A percentile compares a stretch with the other conserved stretches of the same genome.
These are phyloP conservation scores for Aspergillus neoniger DNA, from an alignment of 2,329 filamentous ascomycete genomes.

Conservation along the genomic window DNA sequence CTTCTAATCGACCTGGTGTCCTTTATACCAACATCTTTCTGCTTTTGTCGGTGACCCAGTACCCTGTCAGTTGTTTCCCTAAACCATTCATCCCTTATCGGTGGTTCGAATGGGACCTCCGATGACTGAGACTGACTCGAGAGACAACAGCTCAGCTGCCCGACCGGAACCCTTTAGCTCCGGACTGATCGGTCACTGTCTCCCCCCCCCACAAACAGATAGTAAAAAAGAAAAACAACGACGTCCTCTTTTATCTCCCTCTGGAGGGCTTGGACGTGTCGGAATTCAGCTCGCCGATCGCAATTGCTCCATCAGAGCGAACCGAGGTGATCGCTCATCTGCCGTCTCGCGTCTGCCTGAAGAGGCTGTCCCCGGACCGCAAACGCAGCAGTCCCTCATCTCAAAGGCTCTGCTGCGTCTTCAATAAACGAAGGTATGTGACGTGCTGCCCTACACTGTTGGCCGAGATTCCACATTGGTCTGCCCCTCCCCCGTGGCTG, in stretches of 20 bases:
- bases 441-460: constrained; percentile 61
- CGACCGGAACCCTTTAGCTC: constrained; percentile 18
- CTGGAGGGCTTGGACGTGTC: constrained; percentile 27
- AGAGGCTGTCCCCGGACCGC: constrained; percentile 28
- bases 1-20: constrained; percentile 25
- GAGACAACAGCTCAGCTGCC: constrained; percentile 21
- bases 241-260: constrained; percentile 18
- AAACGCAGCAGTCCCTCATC: constrained; percentile 24
- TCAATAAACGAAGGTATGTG: constrained; percentile 55
- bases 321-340: constrained; percentile 16
- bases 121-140: constrained; percentile 19
- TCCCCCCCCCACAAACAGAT: neutral
- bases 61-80: constrained; percentile 19
- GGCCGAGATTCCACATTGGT: constrained; percentile 39
- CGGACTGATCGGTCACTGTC: constrained; percentile 14
- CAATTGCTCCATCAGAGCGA: constrained; percentile 24
- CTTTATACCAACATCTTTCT: constrained; percentile 15
- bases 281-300: constrained; percentile 25
- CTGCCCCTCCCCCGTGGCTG: constrained; percentile 44
- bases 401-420: constrained; percentile 24
- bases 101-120: constrained; percentile 14
- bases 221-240: constrained; percentile 11
- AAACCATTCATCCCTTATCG: constrained; percentile 19
- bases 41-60: constrained; percentile 21
- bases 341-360: constrained; percentile 20